phyloP scores from a whole-genome alignment of 1,284 basidiomycete genomes.

The Trametes pubescens region DNA sequence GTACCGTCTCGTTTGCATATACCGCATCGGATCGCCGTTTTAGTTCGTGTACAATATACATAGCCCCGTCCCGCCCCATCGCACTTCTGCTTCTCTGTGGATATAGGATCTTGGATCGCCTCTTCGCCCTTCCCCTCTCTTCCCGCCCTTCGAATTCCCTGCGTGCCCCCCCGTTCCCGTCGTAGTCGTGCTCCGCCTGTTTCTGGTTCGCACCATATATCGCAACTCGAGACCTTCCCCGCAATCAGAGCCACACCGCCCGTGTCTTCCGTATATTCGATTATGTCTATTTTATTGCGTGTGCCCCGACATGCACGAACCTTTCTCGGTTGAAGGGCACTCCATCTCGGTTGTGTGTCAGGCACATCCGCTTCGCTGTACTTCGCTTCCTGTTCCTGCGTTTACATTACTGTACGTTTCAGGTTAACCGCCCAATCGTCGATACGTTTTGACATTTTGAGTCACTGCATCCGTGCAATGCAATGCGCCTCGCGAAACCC shows the following conservation, averaged over 20 bases:
- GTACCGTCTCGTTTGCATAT: background rate
- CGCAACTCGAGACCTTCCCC: background rate
- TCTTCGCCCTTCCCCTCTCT: background rate
- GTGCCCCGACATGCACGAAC: too few species aligned
- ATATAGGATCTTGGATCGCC: conserved; percentile 11
- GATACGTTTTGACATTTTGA: too few species aligned
- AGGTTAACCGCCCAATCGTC: too few species aligned
- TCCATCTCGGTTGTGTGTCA: background rate
- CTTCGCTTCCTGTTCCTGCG: too few species aligned
- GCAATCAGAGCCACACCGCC: background rate
- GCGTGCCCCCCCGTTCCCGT: background rate
- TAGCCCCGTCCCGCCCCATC: background rate
- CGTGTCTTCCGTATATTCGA: background rate
- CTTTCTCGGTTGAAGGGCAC: background rate
- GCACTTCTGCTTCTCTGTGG: conserved; percentile 11
- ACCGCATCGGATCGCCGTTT: background rate
- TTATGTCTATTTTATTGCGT: background rate
- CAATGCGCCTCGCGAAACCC: too few species aligned
- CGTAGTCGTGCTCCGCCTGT: background rate
- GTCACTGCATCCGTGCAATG: too few species aligned
- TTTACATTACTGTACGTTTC: too few species aligned
- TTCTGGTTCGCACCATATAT: background rate
- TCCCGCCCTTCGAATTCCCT: background rate
- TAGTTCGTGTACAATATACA: conserved; percentile 4
- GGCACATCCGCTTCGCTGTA: too few species aligned